phyloP scores from a whole-genome alignment of 345 rosid genomes.

The Geranium rotundifolium region DNA sequence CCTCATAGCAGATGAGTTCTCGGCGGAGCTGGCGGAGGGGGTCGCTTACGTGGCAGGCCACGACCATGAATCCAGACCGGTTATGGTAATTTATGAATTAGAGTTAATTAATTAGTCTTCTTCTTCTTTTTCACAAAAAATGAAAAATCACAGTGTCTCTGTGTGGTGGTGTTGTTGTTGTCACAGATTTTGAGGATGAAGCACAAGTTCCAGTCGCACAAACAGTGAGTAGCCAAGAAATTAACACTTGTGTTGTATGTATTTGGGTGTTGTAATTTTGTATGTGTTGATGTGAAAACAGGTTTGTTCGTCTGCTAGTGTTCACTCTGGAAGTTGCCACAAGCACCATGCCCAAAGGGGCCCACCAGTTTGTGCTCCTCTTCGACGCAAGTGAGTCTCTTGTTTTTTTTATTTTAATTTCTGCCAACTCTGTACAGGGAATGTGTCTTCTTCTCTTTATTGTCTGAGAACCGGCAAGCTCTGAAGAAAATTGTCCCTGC shows the following conservation, averaged over 20 bases:
- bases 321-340: conserved; percentile 86
- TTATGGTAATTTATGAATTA: conserved; percentile 31
- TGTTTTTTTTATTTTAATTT: neutral
- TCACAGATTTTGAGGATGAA: conserved; percentile 74
- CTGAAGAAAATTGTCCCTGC: no score
- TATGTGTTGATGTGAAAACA: conserved; percentile 9
- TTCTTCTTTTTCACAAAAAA: neutral
- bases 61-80: conserved; percentile 77
- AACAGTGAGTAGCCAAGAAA: conserved; percentile 39
- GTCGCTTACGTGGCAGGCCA: conserved; percentile 80
- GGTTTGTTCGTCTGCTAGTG: conserved; percentile 73
- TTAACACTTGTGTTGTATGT: no score
- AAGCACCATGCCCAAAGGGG: conserved; percentile 65
- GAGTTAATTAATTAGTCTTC: neutral
- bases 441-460: no score
- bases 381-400: conserved; percentile 76
- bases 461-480: no score
- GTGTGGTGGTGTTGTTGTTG: conserved; percentile 1
- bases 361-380: conserved; percentile 71
- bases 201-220: conserved; percentile 70
- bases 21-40: conserved; percentile 73
- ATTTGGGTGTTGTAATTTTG: no score
- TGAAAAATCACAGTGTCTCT: neutral
- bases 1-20: conserved; percentile 87
- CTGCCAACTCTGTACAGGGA: no score